These are phyloP conservation scores for Vigna nakashimae DNA, from an alignment of 306 rosid species.

Conservation along the genomic window DNA sequence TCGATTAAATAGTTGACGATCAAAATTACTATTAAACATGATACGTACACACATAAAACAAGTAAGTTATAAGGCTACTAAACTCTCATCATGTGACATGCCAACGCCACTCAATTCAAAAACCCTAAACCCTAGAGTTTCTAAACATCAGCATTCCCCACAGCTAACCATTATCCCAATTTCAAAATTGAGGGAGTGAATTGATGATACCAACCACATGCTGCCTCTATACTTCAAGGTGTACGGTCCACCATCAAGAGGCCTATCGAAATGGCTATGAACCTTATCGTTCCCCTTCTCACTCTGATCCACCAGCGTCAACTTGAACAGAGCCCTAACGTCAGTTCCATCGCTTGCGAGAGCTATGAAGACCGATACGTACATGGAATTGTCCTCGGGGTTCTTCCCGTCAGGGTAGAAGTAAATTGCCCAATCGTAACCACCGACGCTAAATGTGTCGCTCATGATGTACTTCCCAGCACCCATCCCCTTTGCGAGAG, in stretches of 20 bases:
- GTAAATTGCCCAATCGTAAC: slow-evolving; percentile 93
- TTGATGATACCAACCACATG: slow-evolving; percentile 71
- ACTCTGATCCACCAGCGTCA: slow-evolving; percentile 80
- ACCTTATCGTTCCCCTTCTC: slow-evolving; percentile 78
- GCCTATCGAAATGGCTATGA: slow-evolving; percentile 93
- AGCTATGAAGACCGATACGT: slow-evolving; percentile 89
- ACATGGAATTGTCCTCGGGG: slow-evolving; percentile 77
- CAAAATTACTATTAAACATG: not conserved
- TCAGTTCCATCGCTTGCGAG: slow-evolving; percentile 87
- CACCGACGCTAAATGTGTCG: slow-evolving; percentile 84
- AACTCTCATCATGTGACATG: not conserved
- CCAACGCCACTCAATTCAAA: slow-evolving; percentile 19
- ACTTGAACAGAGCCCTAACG: slow-evolving; percentile 85
- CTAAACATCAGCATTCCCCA: not conserved
- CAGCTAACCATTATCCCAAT: not conserved
- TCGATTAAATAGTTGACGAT: not conserved
- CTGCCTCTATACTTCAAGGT: slow-evolving; percentile 91
- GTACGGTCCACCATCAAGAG: slow-evolving; percentile 91
- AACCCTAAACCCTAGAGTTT: slow-evolving; percentile 39
- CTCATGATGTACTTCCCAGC: slow-evolving; percentile 82
- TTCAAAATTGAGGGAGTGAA: not conserved
- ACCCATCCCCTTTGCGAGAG: slow-evolving; percentile 95
- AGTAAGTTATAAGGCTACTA: not conserved
- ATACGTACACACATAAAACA: not conserved
- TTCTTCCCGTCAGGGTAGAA: slow-evolving; percentile 95